A percentile compares a stretch with the other conserved stretches of the same genome.
Evolutionary conservation across 352 stramenopile genomes (phyloP).

Genomic region (Globisporangium paddicum): DNA sequence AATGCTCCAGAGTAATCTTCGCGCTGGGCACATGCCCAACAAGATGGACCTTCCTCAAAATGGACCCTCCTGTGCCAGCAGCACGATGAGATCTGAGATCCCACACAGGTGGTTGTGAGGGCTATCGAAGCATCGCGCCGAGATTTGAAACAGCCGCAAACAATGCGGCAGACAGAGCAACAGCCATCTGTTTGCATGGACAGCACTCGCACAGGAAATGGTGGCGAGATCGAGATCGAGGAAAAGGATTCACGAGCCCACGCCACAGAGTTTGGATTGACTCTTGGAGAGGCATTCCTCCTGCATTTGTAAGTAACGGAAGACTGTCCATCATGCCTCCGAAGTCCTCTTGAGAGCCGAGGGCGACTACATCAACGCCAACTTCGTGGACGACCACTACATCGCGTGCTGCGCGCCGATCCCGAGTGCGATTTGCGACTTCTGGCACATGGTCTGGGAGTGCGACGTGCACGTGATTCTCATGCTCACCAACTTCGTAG

Average conservation of each 20-base stretch:
- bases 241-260: no score
- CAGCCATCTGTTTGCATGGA: no score
- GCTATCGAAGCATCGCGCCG: neutral
- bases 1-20: neutral
- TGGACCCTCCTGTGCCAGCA: neutral
- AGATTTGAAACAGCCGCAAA: neutral
- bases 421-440: slow-evolving; percentile 57
- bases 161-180: no score
- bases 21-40: neutral
- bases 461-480: slow-evolving; percentile 75
- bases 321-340: no score
- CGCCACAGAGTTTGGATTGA: no score
- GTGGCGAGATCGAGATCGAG: no score
- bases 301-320: no score
- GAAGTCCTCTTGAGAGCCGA: no score
- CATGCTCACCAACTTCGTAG: slow-evolving; percentile 87
- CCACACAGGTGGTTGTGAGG: neutral
- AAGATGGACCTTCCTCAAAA: slow-evolving; percentile 3
- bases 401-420: slow-evolving; percentile 76
- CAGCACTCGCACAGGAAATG: no score
- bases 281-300: no score
- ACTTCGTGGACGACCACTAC: slow-evolving; percentile 56
- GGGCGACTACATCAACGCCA: slow-evolving; percentile 76
- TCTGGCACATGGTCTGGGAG: slow-evolving; percentile 84
- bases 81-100: neutral